phyloP scores from a whole-genome alignment of 495 filamentous ascomycete species.

The Pseudomonodictys pantanalensis region DNA sequence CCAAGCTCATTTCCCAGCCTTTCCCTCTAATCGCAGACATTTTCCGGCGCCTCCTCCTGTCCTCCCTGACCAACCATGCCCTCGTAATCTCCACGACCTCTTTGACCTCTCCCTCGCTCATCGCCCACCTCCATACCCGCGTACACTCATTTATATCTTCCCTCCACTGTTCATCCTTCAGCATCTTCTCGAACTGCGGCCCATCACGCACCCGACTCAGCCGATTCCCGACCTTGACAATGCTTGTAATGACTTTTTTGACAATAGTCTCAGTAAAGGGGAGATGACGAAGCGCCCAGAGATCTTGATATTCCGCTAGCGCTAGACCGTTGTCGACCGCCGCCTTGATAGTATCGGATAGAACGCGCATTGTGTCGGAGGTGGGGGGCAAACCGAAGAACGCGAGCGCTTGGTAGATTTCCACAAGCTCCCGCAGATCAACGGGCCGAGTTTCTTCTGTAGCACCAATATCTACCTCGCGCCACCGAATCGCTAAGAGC shows the following conservation, averaged over 20 bases:
- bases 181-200: not conserved
- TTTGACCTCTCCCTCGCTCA: not conserved
- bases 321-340: not conserved
- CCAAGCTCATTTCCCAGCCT: no score
- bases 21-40: no score
- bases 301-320: not conserved
- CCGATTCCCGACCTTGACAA: not conserved
- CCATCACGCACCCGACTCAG: not conserved
- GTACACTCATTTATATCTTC: not conserved
- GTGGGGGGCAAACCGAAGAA: not conserved
- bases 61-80: not conserved
- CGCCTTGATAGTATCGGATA: not conserved
- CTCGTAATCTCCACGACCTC: not conserved
- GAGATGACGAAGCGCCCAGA: constrained; percentile 3
- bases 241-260: not conserved
- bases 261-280: constrained; percentile 2
- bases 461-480: not conserved
- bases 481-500: not conserved
- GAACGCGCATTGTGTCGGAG: not conserved
- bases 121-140: not conserved
- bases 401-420: not conserved
- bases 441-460: not conserved
- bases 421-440: not conserved
- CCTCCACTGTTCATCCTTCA: not conserved
- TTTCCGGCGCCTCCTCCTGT: not conserved